Evolutionary conservation across 345 rosid genomes (phyloP), one percentile per base, ranked within the genome.

Genomic region (Heritiera fomes): DNA sequence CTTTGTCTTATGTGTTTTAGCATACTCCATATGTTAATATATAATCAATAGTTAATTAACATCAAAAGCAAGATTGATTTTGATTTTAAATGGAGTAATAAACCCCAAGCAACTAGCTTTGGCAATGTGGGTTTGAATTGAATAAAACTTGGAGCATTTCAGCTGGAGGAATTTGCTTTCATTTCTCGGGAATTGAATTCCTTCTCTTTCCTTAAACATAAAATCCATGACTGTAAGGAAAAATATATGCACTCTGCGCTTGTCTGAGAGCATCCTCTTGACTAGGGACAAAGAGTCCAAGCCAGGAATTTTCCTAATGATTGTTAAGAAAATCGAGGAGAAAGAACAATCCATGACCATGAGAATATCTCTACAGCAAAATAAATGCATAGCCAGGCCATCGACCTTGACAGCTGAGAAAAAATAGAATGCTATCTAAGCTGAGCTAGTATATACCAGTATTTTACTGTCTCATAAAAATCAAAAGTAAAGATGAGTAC

Each of bases 301-400:
- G 80, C 83, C 82, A 59, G 80, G 66, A 66, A 71, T 71, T 79
- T 80, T 76, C 71, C 81, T 78, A 83, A 87, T 85, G 81, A 87
- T 87, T 87, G 84, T 76, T 38, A 71, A 75, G 74, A 53, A 80
- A 78, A 63, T 79, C 69, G 79, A 82, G 73, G 79, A 70, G 4
- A 38, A 40, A 28, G 47, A 64, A 59, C 47, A 23, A 58, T 23
- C 49, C 59, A 50, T 59, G 62, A 64, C 49, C 59, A 50, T 59
- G 62, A 64, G 75, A 64, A 46, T 30, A 68, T 82, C 18, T 47
- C 38, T 53, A 34, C 49, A 58, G 72, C 20, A 77, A 50, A 46
- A 76, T 17, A 56, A 43, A 52, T 49, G 32, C 28, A 47, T 2
- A 50, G 53, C 52, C 38, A 56, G 58, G 58, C 58, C 55, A 53